Conservation (phyloP, 129 eudicot species). For the Flaveria linearis region DNA sequence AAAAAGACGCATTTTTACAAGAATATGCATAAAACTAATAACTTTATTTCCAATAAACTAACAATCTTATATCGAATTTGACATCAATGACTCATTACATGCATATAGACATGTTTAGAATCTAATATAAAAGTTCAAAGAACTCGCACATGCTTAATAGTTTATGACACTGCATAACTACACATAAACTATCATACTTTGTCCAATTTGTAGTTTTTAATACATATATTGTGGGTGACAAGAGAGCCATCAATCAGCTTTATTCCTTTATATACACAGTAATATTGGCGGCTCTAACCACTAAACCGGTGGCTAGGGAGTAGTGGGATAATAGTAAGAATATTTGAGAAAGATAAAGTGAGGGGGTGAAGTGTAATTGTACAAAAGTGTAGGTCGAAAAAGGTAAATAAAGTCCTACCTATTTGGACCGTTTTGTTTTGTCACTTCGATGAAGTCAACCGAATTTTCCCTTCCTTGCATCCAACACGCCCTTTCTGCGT, state of each 20-base stretch:
- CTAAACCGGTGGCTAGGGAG: slow-evolving; percentile 13
- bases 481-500: slow-evolving; percentile 50
- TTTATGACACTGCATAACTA: too few relatives aligned
- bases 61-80: too few relatives aligned
- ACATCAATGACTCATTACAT: too few relatives aligned
- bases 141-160: too few relatives aligned
- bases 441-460: slow-evolving; percentile 20
- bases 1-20: too few relatives aligned
- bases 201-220: neutral
- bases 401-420: neutral
- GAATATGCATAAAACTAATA: too few relatives aligned
- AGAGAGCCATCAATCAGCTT: slow-evolving; percentile 16
- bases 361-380: neutral
- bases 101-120: too few relatives aligned
- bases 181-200: too few relatives aligned
- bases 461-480: slow-evolving; percentile 36
- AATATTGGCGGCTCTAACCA: slow-evolving; percentile 10
- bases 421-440: neutral
- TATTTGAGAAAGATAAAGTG: slow-evolving; percentile 1
- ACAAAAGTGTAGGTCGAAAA: neutral
- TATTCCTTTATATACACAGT: neutral
- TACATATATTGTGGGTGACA: neutral
- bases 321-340: neutral
- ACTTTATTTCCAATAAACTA: too few relatives aligned
- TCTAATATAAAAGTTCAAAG: too few relatives aligned